A percentile compares a stretch with the other conserved stretches of the same genome.
phyloP scores from a whole-genome alignment of 495 filamentous ascomycete species.

The Hypoxylon crocopeplum region DNA sequence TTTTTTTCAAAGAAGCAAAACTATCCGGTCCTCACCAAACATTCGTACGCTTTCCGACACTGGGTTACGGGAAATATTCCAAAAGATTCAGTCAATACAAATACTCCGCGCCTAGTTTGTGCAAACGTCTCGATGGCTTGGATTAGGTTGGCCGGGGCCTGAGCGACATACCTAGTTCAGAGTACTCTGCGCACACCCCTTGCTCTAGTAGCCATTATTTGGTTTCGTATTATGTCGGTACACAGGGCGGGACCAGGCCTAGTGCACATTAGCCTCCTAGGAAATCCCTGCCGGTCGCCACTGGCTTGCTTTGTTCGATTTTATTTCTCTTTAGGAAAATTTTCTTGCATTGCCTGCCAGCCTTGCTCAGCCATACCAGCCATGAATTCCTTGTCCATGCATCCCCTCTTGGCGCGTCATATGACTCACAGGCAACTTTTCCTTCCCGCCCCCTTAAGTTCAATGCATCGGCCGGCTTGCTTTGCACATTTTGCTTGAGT shows the following conservation, averaged over 20 bases:
- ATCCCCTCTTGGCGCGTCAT: constrained; percentile 27
- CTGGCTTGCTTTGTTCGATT: constrained; percentile 1
- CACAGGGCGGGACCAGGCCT: constrained; percentile 24
- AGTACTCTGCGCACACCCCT: constrained; percentile 2
- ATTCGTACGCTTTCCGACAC: background rate
- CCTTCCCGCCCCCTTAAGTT: constrained; percentile 5
- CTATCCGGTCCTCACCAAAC: constrained; percentile 3
- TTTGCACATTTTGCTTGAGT: constrained; percentile 4
- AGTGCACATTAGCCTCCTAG: constrained; percentile 22
- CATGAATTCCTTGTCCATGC: constrained; percentile 33
- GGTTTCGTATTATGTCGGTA: constrained; percentile 39
- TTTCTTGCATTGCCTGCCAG: constrained; percentile 21
- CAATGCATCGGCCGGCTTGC: constrained; percentile 24
- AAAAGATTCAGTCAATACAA: background rate
- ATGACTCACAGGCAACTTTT: constrained; percentile 27
- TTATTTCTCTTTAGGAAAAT: constrained; percentile 1
- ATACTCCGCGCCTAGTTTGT: constrained; percentile 1
- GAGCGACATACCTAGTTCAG: background rate
- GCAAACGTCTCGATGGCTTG: background rate
- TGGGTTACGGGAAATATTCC: background rate
- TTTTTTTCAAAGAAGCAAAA: constrained; percentile 4
- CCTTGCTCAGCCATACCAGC: constrained; percentile 33
- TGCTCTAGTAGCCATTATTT: constrained; percentile 21
- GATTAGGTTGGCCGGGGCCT: background rate
- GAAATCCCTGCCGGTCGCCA: constrained; percentile 31